Evolutionary conservation across 345 rosid genomes (phyloP).

Genomic region (Zanthoxylum bungeanum): DNA sequence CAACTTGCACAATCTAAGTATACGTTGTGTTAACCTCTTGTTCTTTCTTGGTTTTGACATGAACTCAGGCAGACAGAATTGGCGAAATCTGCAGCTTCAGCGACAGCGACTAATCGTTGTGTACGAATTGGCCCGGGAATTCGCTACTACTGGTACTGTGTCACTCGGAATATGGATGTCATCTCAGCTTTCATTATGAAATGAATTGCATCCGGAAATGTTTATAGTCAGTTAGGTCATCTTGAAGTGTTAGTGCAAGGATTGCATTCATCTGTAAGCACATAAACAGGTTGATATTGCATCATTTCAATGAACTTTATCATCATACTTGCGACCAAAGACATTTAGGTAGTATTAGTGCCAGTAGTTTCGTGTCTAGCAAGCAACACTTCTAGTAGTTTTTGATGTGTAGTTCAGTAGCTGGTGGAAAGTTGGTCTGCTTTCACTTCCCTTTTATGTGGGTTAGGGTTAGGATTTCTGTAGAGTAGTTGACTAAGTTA

Average conservation of each 20-base stretch:
- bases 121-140: slow-evolving; percentile 68
- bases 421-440: too few species aligned
- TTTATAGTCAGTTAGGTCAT: too few species aligned
- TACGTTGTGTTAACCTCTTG: background rate
- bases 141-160: slow-evolving; percentile 69
- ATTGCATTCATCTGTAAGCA: background rate
- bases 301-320: too few species aligned
- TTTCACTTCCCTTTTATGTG: too few species aligned
- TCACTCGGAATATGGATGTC: slow-evolving; percentile 80
- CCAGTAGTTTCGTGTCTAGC: too few species aligned
- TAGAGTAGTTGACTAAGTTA: too few species aligned
- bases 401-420: too few species aligned
- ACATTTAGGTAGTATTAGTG: too few species aligned
- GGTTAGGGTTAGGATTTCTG: too few species aligned
- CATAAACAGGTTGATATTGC: too few species aligned
- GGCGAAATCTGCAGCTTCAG: slow-evolving; percentile 65
- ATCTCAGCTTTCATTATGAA: slow-evolving; percentile 46
- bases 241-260: background rate
- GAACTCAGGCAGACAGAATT: slow-evolving; percentile 61
- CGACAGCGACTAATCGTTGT: slow-evolving; percentile 47
- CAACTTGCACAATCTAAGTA: background rate
- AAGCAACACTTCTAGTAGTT: too few species aligned
- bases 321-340: too few species aligned
- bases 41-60: slow-evolving; percentile 9
- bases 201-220: slow-evolving; percentile 13